Base-by-base conservation (phyloP, 495 filamentous ascomycete species). In the Annulohypoxylon moriforme region DNA sequence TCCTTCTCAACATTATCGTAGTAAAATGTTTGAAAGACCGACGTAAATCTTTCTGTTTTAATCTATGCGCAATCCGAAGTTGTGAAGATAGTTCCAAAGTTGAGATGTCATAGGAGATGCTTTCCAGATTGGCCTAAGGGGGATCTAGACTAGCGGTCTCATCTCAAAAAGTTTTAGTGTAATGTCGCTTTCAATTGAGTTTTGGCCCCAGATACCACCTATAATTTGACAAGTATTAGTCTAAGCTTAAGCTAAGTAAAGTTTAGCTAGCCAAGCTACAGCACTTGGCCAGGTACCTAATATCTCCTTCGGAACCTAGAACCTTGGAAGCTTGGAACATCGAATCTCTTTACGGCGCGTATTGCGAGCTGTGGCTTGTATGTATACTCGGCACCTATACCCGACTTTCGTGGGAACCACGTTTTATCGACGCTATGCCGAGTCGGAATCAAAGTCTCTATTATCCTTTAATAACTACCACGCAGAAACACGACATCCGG, bases 351-450 rank as follows among this genome's bases (percentile, higher is more conserved):
- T 60, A 49, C 25, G 50, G 40, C 50, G 27, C 31, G 9, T 42
- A 63, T 58, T 64, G 55, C 50, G 49, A 64, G 65, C 53, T 53
- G 53, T 68, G 49, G 49, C 66, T 59, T 20, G 4, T 20, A 7
- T 44, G 16, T 6, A 44, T 44, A n/a, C 40, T 44, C 68, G 50
- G 61, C 56, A 61, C 49, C 22, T 55, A 65, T 61, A 44, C 44
- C 65, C 47, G 60, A 47, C 29, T 52, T 55, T 62, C 70, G 60
- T 57, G 47, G 55, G 47, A 34, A 57, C 65, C 65, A 68, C 60
- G 70, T 73, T 73, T 68, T 73, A 73, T 59, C 49, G 27, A 25
- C 31, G 27, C 56, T 33, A 72, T 72, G 59, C 69, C 34, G 56
- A 64, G 16, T 58, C 67, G 53, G 70, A 49, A 65, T 64, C 47